Evolutionary conservation across 768 basidiomycete species (phyloP).

Genomic region (Leccinum obscurum): DNA sequence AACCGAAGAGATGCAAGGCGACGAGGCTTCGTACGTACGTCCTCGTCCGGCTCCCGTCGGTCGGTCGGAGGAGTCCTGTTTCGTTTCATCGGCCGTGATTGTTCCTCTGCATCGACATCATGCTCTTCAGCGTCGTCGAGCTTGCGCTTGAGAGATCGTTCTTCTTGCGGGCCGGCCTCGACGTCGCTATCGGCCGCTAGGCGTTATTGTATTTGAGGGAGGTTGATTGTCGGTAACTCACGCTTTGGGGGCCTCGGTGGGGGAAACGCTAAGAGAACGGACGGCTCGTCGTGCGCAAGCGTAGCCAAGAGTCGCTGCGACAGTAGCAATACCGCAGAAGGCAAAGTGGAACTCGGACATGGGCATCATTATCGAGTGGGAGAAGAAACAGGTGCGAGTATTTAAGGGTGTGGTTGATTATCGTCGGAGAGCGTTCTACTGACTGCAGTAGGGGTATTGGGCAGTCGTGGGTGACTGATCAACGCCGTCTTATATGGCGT

Average conservation of each 20-base stretch:
- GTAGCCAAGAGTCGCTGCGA: constrained; percentile 61
- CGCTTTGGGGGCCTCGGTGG: constrained; percentile 25
- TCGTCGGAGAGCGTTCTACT: constrained; percentile 4
- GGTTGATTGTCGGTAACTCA: constrained; percentile 34
- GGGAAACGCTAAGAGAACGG: constrained; percentile 15
- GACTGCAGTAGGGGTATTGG: constrained; percentile 17
- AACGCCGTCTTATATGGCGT: constrained; percentile 34
- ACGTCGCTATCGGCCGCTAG: constrained; percentile 34
- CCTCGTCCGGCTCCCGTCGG: constrained; percentile 27
- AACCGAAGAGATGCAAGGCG: neutral
- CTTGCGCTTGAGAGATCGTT: constrained; percentile 35
- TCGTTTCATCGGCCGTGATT: constrained; percentile 32
- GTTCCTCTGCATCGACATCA: constrained; percentile 33
- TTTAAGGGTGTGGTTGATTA: constrained; percentile 27
- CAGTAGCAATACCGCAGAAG: constrained; percentile 56
- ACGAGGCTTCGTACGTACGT: constrained; percentile 21
- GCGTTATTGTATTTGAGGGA: constrained; percentile 30
- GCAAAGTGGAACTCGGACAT: constrained; percentile 55
- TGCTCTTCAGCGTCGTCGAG: constrained; percentile 27
- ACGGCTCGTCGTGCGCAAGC: constrained; percentile 47
- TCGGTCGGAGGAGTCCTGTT: constrained; percentile 45
- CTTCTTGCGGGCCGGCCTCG: constrained; percentile 26
- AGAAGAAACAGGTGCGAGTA: constrained; percentile 19
- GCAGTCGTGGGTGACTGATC: constrained; percentile 19
- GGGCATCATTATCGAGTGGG: constrained; percentile 42